A percentile compares a stretch with the other conserved stretches of the same genome.
These are phyloP conservation scores for Hericium alpestre DNA, from an alignment of 768 basidiomycete genomes.

Conservation along the genomic window DNA sequence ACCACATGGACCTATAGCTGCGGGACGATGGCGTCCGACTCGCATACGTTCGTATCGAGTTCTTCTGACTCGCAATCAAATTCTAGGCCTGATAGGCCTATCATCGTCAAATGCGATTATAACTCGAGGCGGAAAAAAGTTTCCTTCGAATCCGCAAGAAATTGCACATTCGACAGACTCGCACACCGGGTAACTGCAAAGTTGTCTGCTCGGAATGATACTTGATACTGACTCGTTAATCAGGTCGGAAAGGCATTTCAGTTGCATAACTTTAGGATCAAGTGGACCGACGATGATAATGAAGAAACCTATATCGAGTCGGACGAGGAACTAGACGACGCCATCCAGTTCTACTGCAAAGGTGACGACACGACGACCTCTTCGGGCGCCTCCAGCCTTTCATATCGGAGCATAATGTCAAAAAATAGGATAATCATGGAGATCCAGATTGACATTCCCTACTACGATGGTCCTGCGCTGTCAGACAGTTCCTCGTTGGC, in stretches of 20 bases:
- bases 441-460: slow-evolving; percentile 73
- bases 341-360: slow-evolving; percentile 78
- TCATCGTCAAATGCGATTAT: slow-evolving; percentile 78
- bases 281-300: slow-evolving; percentile 84
- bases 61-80: not conserved
- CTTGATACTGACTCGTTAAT: not conserved
- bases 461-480: slow-evolving; percentile 85
- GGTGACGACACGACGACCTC: slow-evolving; percentile 61
- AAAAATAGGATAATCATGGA: slow-evolving; percentile 61
- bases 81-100: slow-evolving; percentile 51
- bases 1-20: not conserved
- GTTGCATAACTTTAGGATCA: slow-evolving; percentile 60
- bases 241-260: slow-evolving; percentile 83
- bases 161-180: slow-evolving; percentile 68
- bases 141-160: slow-evolving; percentile 67
- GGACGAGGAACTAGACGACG: slow-evolving; percentile 74
- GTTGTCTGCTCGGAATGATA: not conserved
- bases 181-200: slow-evolving; percentile 46
- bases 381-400: slow-evolving; percentile 65
- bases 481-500: slow-evolving; percentile 80
- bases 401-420: slow-evolving; percentile 49
- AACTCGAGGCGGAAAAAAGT: slow-evolving; percentile 68
- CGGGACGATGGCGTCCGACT: not conserved
- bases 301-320: slow-evolving; percentile 59
- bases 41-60: not conserved